Evolutionary conservation across 225 moss, liverwort and hornwort genomes (phyloP).

Genomic region (Pseudoscleropodium purum): DNA sequence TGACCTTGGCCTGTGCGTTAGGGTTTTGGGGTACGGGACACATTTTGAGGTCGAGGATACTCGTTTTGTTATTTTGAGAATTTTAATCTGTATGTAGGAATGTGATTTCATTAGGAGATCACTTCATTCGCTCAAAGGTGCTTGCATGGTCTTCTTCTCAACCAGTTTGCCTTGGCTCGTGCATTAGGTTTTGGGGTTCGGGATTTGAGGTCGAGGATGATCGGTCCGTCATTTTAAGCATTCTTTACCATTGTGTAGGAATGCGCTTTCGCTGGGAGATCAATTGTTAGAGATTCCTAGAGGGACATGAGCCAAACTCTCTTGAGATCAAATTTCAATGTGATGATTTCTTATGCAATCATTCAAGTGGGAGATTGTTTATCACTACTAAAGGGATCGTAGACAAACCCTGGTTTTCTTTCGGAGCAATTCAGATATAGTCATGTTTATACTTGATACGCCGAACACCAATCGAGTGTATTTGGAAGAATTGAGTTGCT

Average conservation of each 20-base stretch:
- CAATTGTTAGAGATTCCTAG: background rate
- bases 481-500: background rate
- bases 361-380: background rate
- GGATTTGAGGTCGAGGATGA: background rate
- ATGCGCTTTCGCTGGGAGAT: background rate
- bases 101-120: background rate
- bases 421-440: background rate
- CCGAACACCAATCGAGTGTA: background rate
- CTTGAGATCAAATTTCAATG: background rate
- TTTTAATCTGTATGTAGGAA: background rate
- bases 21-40: background rate
- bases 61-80: background rate
- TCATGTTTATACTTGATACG: background rate
- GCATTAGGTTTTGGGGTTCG: background rate
- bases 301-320: background rate
- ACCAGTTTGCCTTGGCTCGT: background rate
- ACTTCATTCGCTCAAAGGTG: slow-evolving; percentile 42
- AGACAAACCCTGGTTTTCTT: background rate
- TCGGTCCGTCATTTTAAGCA: background rate
- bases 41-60: background rate
- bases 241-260: too few species aligned
- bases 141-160: background rate
- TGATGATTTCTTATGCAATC: background rate
- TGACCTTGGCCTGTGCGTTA: background rate
- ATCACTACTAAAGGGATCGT: background rate